phyloP scores from a whole-genome alignment of 331 rosid genomes.

The Prunus yedoensis region DNA sequence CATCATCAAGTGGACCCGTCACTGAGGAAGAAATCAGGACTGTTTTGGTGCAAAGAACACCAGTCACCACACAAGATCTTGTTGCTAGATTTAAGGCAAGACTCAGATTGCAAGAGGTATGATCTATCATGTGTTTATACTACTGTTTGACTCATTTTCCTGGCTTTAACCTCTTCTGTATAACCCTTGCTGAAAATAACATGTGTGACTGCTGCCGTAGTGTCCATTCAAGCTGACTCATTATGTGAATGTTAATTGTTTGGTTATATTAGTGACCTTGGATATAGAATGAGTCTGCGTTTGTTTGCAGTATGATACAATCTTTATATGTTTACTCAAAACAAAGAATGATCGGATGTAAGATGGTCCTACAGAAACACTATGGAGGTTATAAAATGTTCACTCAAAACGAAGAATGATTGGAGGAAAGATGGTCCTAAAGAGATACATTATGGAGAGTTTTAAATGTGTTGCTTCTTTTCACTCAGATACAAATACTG shows the following conservation, averaged over 20 bases:
- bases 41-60: slow-evolving; percentile 71
- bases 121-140: slow-evolving; percentile 22
- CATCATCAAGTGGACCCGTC: slow-evolving; percentile 71
- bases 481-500: too few species aligned
- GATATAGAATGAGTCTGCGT: too few species aligned
- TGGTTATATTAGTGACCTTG: neutral
- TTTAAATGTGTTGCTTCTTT: neutral
- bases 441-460: neutral
- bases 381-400: too few species aligned
- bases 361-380: too few species aligned
- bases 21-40: slow-evolving; percentile 91
- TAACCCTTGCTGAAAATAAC: neutral
- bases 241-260: neutral
- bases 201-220: neutral
- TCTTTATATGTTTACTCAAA: neutral
- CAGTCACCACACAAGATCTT: slow-evolving; percentile 89
- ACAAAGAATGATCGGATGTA: too few species aligned
- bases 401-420: too few species aligned
- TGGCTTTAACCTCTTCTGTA: neutral
- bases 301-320: neutral
- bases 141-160: slow-evolving; percentile 2
- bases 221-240: neutral
- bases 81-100: slow-evolving; percentile 87
- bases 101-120: slow-evolving; percentile 61
- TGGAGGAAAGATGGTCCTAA: too few species aligned